phyloP scores from a whole-genome alignment of 164 flowering plant species.

The Aristolochia fimbriata region DNA sequence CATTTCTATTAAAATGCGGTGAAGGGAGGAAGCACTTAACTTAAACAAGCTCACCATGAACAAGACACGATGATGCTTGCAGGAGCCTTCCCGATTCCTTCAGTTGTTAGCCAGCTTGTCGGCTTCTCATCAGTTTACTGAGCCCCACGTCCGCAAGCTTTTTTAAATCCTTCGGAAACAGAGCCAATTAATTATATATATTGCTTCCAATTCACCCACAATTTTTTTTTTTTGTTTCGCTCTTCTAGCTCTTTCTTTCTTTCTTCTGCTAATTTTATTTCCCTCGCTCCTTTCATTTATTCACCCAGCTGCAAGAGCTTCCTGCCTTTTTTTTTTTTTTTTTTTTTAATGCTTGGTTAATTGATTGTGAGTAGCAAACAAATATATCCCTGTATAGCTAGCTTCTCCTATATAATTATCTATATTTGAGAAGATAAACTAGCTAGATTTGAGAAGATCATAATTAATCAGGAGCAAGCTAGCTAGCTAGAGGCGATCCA shows the following conservation, averaged over 20 bases:
- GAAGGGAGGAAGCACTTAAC: no score
- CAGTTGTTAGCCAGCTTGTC: slow-evolving; percentile 22
- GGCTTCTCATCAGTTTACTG: slow-evolving; percentile 11
- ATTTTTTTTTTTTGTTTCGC: background rate
- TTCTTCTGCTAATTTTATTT: no score
- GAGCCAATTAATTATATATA: background rate
- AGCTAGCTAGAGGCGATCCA: slow-evolving; percentile 25
- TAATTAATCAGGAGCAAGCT: no score
- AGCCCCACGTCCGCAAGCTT: slow-evolving; percentile 18
- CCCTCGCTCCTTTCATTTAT: no score
- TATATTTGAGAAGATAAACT: slow-evolving; percentile 32
- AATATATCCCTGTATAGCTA: slow-evolving; percentile 19
- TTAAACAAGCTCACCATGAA: slow-evolving; percentile 26
- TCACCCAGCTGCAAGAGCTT: background rate
- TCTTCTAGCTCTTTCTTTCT: slow-evolving; percentile 8
- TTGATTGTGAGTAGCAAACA: no score
- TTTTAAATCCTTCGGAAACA: slow-evolving; percentile 9
- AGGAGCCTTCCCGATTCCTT: slow-evolving; percentile 43
- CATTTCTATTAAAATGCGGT: slow-evolving; percentile 11
- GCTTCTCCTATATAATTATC: no score
- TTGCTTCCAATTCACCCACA: no score
- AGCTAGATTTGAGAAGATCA: slow-evolving; percentile 32
- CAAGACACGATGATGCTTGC: slow-evolving; percentile 5
- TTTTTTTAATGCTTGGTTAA: no score
- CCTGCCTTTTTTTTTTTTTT: no score